Conservation (phyloP, 1,139 yeast genomes). For the Kodamaea ohmeri region DNA sequence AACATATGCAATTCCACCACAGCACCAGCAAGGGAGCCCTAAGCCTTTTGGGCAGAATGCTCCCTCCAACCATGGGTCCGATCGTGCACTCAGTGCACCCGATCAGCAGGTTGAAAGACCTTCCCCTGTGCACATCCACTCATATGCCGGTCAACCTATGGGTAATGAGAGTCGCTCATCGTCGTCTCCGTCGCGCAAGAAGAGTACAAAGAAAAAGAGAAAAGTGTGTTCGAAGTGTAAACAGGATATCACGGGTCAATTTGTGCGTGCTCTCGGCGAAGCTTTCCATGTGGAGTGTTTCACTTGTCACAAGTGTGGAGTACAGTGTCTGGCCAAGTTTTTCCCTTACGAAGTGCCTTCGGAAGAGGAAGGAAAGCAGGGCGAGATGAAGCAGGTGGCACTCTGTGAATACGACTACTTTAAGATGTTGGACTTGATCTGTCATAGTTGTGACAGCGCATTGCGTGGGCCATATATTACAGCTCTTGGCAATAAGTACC, state of each 20-base stretch:
- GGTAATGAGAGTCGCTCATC: slow-evolving; percentile 4
- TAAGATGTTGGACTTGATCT: slow-evolving; percentile 74
- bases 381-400: slow-evolving; percentile 50
- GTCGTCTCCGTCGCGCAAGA: slow-evolving; percentile 12
- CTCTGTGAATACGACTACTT: slow-evolving; percentile 93
- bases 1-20: neutral
- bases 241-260: slow-evolving; percentile 69
- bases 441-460: slow-evolving; percentile 81
- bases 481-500: slow-evolving; percentile 89
- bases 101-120: neutral
- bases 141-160: slow-evolving; percentile 3
- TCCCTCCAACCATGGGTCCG: neutral
- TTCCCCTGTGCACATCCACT: neutral
- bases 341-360: slow-evolving; percentile 53
- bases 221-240: slow-evolving; percentile 63
- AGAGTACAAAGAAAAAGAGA: slow-evolving; percentile 26
- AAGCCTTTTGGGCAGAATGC: no score
- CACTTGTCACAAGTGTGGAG: slow-evolving; percentile 77
- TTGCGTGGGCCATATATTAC: slow-evolving; percentile 92
- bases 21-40: no score
- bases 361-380: slow-evolving; percentile 14
- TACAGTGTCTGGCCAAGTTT: slow-evolving; percentile 69
- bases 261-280: slow-evolving; percentile 77
- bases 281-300: slow-evolving; percentile 88
- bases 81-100: neutral